Evolutionary conservation across 768 basidiomycete species (phyloP), one percentile per base, ranked within the genome.

Genomic region (Phlebiopsis gigantea): DNA sequence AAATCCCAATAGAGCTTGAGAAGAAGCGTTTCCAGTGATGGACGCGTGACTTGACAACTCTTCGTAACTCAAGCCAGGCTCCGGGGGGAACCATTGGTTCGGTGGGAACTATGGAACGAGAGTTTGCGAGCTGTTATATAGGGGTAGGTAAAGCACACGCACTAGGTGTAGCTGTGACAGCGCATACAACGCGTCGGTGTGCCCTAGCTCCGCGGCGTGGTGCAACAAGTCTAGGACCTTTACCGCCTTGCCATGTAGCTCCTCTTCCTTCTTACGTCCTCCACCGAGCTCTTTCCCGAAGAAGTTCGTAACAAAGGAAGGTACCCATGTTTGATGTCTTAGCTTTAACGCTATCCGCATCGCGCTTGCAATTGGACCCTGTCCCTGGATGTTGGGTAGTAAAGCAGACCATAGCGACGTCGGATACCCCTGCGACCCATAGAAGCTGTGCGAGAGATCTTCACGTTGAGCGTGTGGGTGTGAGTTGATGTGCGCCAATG

Each of bases 1-100:
- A 78, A 98, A 97, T 0, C 84, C 94, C 12, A 96, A 72, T 59
- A 86, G 75, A 8, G 90, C 80, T 71, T 98, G 95, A 0, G 95
- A 90, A 2, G 91, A 82, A 1, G 93, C 85, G 63, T 94, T 90
- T 22, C 94, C 93, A 0, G 89, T 88, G 24, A 73, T 63, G 26
- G 77, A 72, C 0, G 88, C 88, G 48, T 93, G 90, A 2, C 72
- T 65, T 3, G 73, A 69, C 66, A 87, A 85, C 1, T 83, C 79
- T n/a, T 81, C 72, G 63, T 82, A 87, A 0, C 90, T 87, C 1
- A 80, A 70, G 22, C 73, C 69, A 9, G 88, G 80, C 52, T 93
- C 82, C 15, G 79, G 72, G 0, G 75, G 69, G 57, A 92, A 85
- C 61, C 89, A 76, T 14, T 74, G 66, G 34, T 79, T 87, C n/a